phyloP scores from a whole-genome alignment of 163 green algal genomes.

The Chloromonas sp. region DNA sequence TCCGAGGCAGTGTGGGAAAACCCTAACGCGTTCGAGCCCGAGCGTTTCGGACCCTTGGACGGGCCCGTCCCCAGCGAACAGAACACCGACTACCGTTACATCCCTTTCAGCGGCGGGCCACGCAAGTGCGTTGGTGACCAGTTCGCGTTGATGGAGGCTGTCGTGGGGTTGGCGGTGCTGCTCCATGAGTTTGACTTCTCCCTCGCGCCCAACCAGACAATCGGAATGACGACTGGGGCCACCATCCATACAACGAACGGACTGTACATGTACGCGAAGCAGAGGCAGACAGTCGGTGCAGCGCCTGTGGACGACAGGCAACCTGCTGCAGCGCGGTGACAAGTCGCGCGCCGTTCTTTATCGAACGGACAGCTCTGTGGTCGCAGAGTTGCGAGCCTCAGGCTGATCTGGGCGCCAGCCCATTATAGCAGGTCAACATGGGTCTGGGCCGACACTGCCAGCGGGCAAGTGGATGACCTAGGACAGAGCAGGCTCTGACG shows the following conservation, averaged over 20 bases:
- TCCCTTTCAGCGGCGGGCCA: slow-evolving; percentile 92
- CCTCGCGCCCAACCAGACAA: slow-evolving; percentile 68
- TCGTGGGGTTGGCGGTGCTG: slow-evolving; percentile 80
- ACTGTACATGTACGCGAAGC: slow-evolving; percentile 70
- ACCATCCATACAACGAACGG: slow-evolving; percentile 98
- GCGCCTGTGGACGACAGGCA: too few species aligned
- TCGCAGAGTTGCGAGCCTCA: too few species aligned
- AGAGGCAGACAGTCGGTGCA: neutral
- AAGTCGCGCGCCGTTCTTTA: too few species aligned
- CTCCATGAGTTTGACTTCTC: slow-evolving; percentile 77
- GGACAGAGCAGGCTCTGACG: too few species aligned
- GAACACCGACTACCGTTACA: slow-evolving; percentile 95
- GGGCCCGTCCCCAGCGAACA: slow-evolving; percentile 82
- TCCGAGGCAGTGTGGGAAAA: slow-evolving; percentile 55
- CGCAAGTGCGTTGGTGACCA: slow-evolving; percentile 97
- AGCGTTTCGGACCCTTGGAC: slow-evolving; percentile 86
- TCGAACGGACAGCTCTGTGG: too few species aligned
- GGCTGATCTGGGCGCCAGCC: too few species aligned
- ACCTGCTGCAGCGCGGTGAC: too few species aligned
- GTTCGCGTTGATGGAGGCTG: slow-evolving; percentile 93
- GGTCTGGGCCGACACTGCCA: too few species aligned
- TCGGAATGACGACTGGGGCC: slow-evolving; percentile 71
- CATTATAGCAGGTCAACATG: too few species aligned
- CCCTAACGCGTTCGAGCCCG: slow-evolving; percentile 72
- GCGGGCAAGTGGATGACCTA: too few species aligned